Evolutionary conservation across 768 basidiomycete species (phyloP), one percentile per base, ranked within the genome.

Genomic region (Lentinula lateritia): DNA sequence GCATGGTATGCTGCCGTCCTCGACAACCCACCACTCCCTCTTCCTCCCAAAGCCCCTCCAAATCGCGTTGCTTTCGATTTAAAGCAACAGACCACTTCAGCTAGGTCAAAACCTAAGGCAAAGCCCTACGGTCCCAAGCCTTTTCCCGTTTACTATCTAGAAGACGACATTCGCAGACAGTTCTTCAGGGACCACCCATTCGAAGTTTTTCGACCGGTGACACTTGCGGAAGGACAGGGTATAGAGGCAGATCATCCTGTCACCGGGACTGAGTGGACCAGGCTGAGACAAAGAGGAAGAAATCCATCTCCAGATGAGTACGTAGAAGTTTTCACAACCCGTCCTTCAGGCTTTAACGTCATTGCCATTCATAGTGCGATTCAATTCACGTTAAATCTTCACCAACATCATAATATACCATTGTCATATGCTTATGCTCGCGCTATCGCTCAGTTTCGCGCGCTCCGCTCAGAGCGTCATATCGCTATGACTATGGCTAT

Each of bases 121-220:
- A 74, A 74, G 45, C 66, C 77, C 39, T 74, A 74, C 46, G 76
- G 76, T 50, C 73, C 76, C 34, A 75, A 74, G 32, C 88, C 90
- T 0, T 63, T 82, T 52, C 81, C 83, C 10, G 81, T 98, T 55
- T 78, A 79, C 58, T 97, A 95, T 70, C 62, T 90, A 43, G 93
- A 96, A 70, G 97, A 99, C 72, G 79, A 83, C 63, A 77, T 98
- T 61, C 86, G 97, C 39, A 80, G 85, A 59, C 92, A 92, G 71
- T 98, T 99, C 80, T 98, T 95, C 78, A 79, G 80, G 45, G 97
- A 99, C 76, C 95, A 97, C 71, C 95, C 97, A 6, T 97, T 97
- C 69, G 95, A 99, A 75, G 89, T 93, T 1, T 91, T 95, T 74
- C 81, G 95, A 46, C 86, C 93, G 1, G 78, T 80, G 8, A 86